Evolutionary conservation across 1,284 basidiomycete species (phyloP).

Genomic region (Rhodotorula mucilaginosa): DNA sequence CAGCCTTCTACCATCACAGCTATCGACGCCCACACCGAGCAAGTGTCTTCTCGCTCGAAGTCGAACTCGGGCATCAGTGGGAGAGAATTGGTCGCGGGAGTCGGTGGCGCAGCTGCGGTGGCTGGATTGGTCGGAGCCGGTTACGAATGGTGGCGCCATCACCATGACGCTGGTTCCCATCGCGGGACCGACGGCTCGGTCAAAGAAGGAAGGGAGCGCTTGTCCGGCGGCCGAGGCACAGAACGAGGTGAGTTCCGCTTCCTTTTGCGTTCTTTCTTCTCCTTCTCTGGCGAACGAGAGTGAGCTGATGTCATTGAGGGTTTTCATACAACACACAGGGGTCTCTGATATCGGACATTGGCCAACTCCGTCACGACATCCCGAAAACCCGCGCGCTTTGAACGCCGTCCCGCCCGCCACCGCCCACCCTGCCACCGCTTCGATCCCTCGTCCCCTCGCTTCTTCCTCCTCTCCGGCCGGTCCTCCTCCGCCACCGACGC

Average conservation of each 20-base stretch:
- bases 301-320: too few species aligned
- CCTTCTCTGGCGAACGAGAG: too few species aligned
- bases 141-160: constrained; percentile 4
- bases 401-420: background rate
- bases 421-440: background rate
- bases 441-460: background rate
- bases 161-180: background rate
- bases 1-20: too few species aligned
- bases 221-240: too few species aligned
- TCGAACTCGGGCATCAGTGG: background rate
- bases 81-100: background rate
- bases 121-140: constrained; percentile 4
- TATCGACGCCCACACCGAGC: background rate
- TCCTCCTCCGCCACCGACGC: background rate
- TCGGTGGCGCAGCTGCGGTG: background rate
- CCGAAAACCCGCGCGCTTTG: too few species aligned
- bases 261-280: too few species aligned
- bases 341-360: too few species aligned
- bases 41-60: background rate
- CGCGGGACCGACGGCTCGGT: too few species aligned
- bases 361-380: too few species aligned
- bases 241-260: too few species aligned
- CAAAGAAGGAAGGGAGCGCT: too few species aligned
- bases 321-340: too few species aligned
- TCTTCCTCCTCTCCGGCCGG: background rate